Evolutionary conservation across 2,329 filamentous ascomycete species (phyloP).

Genomic region (Atkinsonella texensis): DNA sequence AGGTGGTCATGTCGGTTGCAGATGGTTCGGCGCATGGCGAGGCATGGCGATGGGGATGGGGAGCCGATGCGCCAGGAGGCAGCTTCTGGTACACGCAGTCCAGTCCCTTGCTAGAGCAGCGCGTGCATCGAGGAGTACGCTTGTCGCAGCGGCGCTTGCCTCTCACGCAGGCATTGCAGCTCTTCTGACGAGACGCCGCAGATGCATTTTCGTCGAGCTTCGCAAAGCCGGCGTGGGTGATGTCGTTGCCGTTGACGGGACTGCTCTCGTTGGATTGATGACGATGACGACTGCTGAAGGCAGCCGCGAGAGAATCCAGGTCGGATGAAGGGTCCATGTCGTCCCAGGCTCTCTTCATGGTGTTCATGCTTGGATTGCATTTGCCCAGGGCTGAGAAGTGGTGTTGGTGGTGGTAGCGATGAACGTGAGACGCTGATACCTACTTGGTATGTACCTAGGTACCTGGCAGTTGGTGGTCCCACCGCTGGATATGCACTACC

Average conservation of each 20-base stretch:
- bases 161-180: slow-evolving; percentile 35
- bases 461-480: too few relatives aligned
- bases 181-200: slow-evolving; percentile 36
- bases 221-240: slow-evolving; percentile 9
- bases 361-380: background rate
- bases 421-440: background rate
- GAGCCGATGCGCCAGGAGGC: slow-evolving; percentile 13
- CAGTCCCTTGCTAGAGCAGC: slow-evolving; percentile 29
- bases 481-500: too few relatives aligned
- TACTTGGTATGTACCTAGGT: too few relatives aligned
- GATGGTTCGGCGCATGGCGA: background rate
- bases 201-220: slow-evolving; percentile 17
- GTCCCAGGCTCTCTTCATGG: slow-evolving; percentile 4
- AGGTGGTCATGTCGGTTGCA: background rate
- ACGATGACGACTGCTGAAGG: background rate
- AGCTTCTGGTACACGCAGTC: slow-evolving; percentile 29
- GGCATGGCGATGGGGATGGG: background rate
- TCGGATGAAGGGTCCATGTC: slow-evolving; percentile 4
- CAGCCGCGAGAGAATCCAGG: slow-evolving; percentile 1
- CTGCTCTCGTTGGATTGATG: background rate
- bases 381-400: background rate
- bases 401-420: background rate
- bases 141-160: slow-evolving; percentile 37
- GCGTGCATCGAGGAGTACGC: slow-evolving; percentile 28
- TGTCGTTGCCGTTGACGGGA: slow-evolving; percentile 2